Evolutionary conservation across 768 basidiomycete species (phyloP), one percentile per base, ranked within the genome.

Genomic region (Multifurca ochricompacta): DNA sequence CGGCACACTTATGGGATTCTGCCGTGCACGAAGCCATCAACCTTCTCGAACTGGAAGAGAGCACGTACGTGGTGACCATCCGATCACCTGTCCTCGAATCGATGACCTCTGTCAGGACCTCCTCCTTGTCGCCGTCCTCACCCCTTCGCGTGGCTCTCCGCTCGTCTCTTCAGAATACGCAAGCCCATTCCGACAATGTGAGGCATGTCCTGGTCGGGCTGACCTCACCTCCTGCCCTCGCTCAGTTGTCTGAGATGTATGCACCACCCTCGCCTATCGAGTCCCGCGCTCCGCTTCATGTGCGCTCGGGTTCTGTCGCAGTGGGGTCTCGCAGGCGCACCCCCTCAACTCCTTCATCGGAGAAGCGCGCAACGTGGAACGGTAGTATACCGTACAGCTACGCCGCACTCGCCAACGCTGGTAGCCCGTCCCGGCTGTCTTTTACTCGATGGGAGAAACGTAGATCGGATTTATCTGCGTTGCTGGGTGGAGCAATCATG

Each of bases 191-290:
- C 63, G 89, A 91, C 64, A 86, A 85, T 54, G 80, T 91, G 59
- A 85, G 90, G 30, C 82, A 83, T 46, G 77, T 91, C 3, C 77
- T 92, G 44, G 77, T 83, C 6, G 89, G 88, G 13, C 77, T 92
- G 42, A 84, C 89, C 0, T 79, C 78, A 6, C 83, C 85, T 6
- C 66, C 76, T 13, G 82, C 87, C 59, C 72, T 90, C n/a, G 75
- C 83, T 9, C 89, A 87, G 64, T 74, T 92, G 10, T 73, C 85
- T 10, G 89, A 89, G 69, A 92, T 92, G 90, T 92, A 92, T 66
- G 87, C 87, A 0, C 89, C 90, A 5, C 78, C 87, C 0, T 87
- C 84, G 0, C 84, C 86, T 3, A 57, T 64, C 11, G 64, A 63
- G 11, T 59, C 66, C 56, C 32, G 67, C 60, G 60, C 66, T 65